Percentiles rank a stretch among this genome's conserved stretches.
These are phyloP conservation scores for Infundibulicybe gibba DNA, from an alignment of 768 basidiomycete genomes.

Conservation along the genomic window DNA sequence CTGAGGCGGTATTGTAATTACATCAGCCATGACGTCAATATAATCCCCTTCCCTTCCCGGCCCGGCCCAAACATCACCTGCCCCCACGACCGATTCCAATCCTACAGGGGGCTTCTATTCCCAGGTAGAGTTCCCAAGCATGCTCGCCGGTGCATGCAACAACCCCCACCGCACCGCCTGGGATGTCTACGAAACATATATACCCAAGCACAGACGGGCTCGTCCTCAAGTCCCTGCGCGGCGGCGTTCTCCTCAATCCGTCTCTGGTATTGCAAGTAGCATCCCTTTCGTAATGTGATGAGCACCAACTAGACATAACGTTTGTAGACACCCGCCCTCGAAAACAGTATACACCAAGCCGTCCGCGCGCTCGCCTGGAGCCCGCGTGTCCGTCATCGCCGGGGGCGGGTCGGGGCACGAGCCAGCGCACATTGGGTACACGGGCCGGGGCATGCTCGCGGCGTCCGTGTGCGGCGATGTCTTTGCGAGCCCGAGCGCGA, in stretches of 20 bases:
- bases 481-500: constrained; percentile 61
- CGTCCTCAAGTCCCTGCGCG: constrained; percentile 38
- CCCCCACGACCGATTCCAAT: no score
- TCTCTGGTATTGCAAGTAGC: constrained; percentile 30
- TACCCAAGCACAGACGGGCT: constrained; percentile 37
- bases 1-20: no score
- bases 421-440: constrained; percentile 55
- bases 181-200: constrained; percentile 41
- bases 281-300: neutral
- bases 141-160: neutral
- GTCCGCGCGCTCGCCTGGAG: constrained; percentile 8
- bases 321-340: constrained; percentile 28
- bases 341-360: constrained; percentile 29
- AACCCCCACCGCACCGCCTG: neutral
- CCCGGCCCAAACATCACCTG: no score
- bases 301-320: neutral
- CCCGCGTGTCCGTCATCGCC: constrained; percentile 36
- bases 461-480: constrained; percentile 60
- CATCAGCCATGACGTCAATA: no score
- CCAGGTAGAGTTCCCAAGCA: neutral
- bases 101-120: neutral
- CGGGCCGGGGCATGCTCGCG: constrained; percentile 51
- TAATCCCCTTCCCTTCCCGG: no score
- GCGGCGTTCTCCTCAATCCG: constrained; percentile 38
- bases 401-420: constrained; percentile 59